Base-by-base conservation (phyloP, 148 eudicot species). In the Fagopyrum tataricum region DNA sequence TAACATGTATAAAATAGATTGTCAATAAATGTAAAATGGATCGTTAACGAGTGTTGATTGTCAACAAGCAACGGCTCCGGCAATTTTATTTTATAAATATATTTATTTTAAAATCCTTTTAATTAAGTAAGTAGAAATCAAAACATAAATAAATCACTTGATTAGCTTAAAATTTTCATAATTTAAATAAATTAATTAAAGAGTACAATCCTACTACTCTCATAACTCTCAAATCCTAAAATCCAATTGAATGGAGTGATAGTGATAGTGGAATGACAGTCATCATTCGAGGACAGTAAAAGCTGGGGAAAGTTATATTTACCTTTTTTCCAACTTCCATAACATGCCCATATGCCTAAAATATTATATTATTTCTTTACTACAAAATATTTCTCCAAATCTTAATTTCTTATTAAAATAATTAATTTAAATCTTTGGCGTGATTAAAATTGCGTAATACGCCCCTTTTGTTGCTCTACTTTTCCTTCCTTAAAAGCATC, bases 401-500 rank as follows among this genome's bases (percentile, higher is more conserved):
- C 62, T 64, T 64, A 15, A 39, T 64, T 15, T 61, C 4, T 12
- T 4, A 11, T 24, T 21, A 55, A 61, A 39, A 64, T 31, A 31
- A 15, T 39, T 37, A 39, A 26, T 12, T 62, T 26, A 12, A 62
- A 62, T 62, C 68, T 42, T 37, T 43, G 69, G 69, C 69, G 69
- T 64, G 69, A 15, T 64, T 13, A 37, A 13, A 61, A 24, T 61
- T 61, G 67, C 67, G 26, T 24, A 61, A 61, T 61, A 61, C 67
- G 41, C 67, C 18, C 67, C 67, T 61, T 61, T 59, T 59, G 39
- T 26, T 62, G 67, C 42, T 31, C 26, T 62, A 17, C 67, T 62
- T 64, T 64, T 64, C 42, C 69, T 64, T 39, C 62, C 69, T 64
- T 64, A 64, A 64, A 64, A 64, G 69, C 69, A 64, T 37, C 69